Percentiles rank a stretch among this genome's conserved stretches.
Conservation (phyloP, 192 early-diverging fungal species). For the Podila verticillata region DNA sequence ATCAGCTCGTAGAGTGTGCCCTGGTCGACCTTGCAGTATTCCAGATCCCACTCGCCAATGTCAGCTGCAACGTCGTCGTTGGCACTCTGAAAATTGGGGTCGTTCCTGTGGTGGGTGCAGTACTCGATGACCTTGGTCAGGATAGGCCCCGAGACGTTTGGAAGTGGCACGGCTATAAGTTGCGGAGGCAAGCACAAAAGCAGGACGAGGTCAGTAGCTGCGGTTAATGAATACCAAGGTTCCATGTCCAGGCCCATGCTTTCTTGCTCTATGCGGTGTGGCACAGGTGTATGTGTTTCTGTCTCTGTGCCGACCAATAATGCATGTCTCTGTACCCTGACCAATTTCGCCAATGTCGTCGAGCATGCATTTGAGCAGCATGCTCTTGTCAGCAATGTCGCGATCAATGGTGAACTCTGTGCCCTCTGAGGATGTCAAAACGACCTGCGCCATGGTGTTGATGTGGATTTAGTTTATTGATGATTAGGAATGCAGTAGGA, state of each 20-base stretch:
- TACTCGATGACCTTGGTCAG: constrained; percentile 90
- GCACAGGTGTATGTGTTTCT: too few species aligned
- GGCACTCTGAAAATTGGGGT: constrained; percentile 60
- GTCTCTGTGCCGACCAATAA: background rate
- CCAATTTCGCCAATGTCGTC: constrained; percentile 78
- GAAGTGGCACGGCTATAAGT: constrained; percentile 79
- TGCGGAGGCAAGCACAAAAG: background rate
- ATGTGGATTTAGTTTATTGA: background rate
- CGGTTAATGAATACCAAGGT: too few species aligned
- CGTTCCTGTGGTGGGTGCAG: constrained; percentile 84
- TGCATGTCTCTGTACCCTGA: constrained; percentile 14
- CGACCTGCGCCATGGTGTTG: constrained; percentile 36
- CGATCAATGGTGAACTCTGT: constrained; percentile 69
- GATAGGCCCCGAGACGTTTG: constrained; percentile 91
- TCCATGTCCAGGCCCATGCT: too few species aligned
- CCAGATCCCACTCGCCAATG: constrained; percentile 90
- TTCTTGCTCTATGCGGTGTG: too few species aligned
- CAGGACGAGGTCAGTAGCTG: background rate
- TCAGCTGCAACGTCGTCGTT: constrained; percentile 72
- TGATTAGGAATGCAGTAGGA: too few species aligned
- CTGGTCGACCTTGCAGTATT: constrained; percentile 94
- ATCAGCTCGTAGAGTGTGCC: constrained; percentile 94
- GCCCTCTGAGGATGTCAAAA: constrained; percentile 58
- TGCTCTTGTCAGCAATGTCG: constrained; percentile 72
- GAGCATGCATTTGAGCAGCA: constrained; percentile 82